Base-by-base conservation (phyloP, 495 filamentous ascomycete species). In the Cetradonia linearis region DNA sequence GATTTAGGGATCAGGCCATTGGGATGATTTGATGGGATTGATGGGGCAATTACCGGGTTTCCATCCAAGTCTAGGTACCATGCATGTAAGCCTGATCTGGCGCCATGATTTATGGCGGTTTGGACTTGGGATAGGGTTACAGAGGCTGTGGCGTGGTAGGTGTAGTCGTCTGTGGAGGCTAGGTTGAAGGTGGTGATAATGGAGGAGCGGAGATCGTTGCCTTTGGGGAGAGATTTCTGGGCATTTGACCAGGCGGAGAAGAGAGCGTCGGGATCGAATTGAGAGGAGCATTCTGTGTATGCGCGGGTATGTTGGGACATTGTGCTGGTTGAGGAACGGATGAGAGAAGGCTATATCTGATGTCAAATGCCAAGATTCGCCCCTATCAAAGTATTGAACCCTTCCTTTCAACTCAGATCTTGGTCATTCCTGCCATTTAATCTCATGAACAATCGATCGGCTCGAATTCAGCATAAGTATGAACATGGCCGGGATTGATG, bases 91-190 rank as follows among this genome's bases (percentile, higher is more conserved):
- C 74, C 76, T 38, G 77, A 71, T 34, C 67, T 70, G 1, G 67
- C 66, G 14, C 78, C 79, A 20, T 73, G 66, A 0, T 73, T 67
- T 34, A 84, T 70, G 18, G 73, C 72, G 30, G 65, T 71, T 68
- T 84, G 82, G 1, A 79, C 81, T 63, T 83, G 73, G 20, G 71
- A 62, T 4, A 85, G 73, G 2, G 72, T 77, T 23, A 76, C 69
- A 63, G 71, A 78, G 16, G 76, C 73, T 36, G 76, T 77, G 34
- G 81, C 83, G 58, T 79, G 76, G 70, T 86, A 86, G 38, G 77
- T 72, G 66, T 83, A 85, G 44, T 62, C 62, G 64, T 85, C 81
- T 36, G 71, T 62, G 16, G 67, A 55, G 4, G 71, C 66, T 2
- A 86, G 69, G 8, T 66, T 62, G 69, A 86, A 85, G 40, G 77